Conservation (phyloP, 345 rosid genomes). For the Rubroshorea leprosula region DNA sequence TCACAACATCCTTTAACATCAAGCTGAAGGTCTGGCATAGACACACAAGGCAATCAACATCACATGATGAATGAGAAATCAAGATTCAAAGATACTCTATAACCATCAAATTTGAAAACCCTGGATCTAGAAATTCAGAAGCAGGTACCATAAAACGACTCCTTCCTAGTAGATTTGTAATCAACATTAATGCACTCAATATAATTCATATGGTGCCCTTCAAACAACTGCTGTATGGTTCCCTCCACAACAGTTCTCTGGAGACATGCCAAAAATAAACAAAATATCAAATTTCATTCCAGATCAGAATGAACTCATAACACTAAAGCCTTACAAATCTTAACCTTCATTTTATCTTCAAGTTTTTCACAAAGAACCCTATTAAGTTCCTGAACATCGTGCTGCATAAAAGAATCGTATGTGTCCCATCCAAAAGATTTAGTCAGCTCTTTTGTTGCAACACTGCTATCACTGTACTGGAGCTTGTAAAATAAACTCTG, state of each 20-base stretch:
- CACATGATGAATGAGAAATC: background rate
- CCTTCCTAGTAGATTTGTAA: conserved; percentile 89
- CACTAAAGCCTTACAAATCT: background rate
- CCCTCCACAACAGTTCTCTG: conserved; percentile 99
- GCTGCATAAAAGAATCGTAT: conserved; percentile 96
- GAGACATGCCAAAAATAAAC: conserved; percentile 12
- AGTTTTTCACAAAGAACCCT: conserved; percentile 93
- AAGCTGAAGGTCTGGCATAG: conserved; percentile 81
- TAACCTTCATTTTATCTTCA: conserved; percentile 96
- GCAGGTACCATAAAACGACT: conserved; percentile 82
- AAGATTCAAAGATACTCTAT: conserved; percentile 4
- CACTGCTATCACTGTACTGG: conserved; percentile 86
- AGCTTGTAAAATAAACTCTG: conserved; percentile 98
- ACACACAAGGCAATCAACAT: conserved; percentile 14
- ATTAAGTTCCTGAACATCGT: conserved; percentile 96
- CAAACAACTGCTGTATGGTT: conserved; percentile 89
- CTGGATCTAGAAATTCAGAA: conserved; percentile 3
- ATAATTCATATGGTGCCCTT: conserved; percentile 96
- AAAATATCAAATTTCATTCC: background rate
- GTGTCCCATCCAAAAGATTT: conserved; percentile 99
- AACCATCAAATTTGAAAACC: background rate
- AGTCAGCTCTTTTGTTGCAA: conserved; percentile 92
- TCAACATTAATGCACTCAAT: conserved; percentile 95
- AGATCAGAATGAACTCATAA: conserved; percentile 1
- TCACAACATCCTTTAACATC: conserved; percentile 98